phyloP scores from a whole-genome alignment of 179 eudicot species.

The Patellifolia procumbens region DNA sequence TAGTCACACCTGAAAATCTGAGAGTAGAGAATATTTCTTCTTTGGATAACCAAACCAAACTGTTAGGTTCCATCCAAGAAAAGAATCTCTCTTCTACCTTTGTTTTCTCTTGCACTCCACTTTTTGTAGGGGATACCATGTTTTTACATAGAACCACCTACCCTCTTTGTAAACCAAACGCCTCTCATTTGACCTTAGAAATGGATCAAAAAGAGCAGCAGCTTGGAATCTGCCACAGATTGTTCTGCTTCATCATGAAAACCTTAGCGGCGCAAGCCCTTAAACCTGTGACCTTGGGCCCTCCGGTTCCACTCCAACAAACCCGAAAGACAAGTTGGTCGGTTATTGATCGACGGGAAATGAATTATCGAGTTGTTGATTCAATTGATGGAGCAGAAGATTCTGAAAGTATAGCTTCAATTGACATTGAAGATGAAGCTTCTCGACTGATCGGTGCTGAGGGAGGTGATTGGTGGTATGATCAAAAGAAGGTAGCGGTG shows the following conservation, averaged over 20 bases:
- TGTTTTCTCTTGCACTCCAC: slow-evolving; percentile 38
- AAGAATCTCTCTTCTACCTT: slow-evolving; percentile 22
- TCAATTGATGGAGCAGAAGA: background rate
- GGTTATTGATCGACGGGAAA: background rate
- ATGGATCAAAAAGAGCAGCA: slow-evolving; percentile 30
- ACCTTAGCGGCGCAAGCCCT: slow-evolving; percentile 42
- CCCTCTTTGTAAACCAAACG: slow-evolving; percentile 12
- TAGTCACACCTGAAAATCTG: background rate
- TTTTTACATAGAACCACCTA: slow-evolving; percentile 14
- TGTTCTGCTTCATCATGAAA: slow-evolving; percentile 45
- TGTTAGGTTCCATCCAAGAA: slow-evolving; percentile 22
- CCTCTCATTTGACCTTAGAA: slow-evolving; percentile 1
- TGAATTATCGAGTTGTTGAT: background rate
- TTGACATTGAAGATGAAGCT: slow-evolving; percentile 32
- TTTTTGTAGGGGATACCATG: slow-evolving; percentile 21
- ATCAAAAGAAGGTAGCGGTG: slow-evolving; percentile 1
- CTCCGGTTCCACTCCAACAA: slow-evolving; percentile 12
- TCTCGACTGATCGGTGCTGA: slow-evolving; percentile 17
- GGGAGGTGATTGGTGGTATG: background rate
- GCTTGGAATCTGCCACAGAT: slow-evolving; percentile 36
- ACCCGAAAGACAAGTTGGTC: slow-evolving; percentile 2
- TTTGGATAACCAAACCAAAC: slow-evolving; percentile 2
- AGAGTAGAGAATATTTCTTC: slow-evolving; percentile 12
- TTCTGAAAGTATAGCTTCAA: slow-evolving; percentile 10
- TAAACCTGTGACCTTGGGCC: slow-evolving; percentile 51